Evolutionary conservation across 2,329 filamentous ascomycete genomes (phyloP).

Genomic region (Xylariaceae sp.): DNA sequence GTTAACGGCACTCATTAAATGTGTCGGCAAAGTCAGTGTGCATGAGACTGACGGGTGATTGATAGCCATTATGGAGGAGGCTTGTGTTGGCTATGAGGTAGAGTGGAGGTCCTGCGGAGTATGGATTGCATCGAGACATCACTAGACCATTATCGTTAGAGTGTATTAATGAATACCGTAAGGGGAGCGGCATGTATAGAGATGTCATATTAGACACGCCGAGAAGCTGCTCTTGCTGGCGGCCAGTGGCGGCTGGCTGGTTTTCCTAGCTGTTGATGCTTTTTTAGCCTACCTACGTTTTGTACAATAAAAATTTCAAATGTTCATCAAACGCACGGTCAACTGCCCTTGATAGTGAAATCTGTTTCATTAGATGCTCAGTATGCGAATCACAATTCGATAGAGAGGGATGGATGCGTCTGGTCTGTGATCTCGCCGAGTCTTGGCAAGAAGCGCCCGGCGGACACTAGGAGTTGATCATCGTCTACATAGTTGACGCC

Average conservation of each 20-base stretch:
- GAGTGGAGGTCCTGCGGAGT: background rate
- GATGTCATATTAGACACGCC: background rate
- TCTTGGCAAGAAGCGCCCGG: no score
- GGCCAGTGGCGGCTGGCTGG: background rate
- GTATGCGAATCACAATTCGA: no score
- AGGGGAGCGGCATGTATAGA: conserved; percentile 5
- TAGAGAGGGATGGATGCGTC: no score
- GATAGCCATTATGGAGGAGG: conserved; percentile 19
- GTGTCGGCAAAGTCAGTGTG: conserved; percentile 35
- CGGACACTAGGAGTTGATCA: no score
- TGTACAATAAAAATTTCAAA: background rate
- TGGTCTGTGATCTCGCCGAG: no score
- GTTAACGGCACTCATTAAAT: conserved; percentile 31
- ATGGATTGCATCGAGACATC: background rate
- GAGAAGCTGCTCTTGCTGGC: background rate
- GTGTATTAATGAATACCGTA: background rate
- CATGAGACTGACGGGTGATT: conserved; percentile 21
- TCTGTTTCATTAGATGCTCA: no score
- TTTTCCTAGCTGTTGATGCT: background rate
- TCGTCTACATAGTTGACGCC: no score
- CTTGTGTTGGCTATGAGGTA: background rate
- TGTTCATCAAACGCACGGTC: background rate
- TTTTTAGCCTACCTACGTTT: background rate
- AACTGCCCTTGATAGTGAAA: no score
- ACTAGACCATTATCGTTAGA: conserved; percentile 1